A percentile compares a stretch with the other conserved stretches of the same genome.
Evolutionary conservation across 2,329 filamentous ascomycete genomes (phyloP).

Genomic region (Microsporum ferrugineum): DNA sequence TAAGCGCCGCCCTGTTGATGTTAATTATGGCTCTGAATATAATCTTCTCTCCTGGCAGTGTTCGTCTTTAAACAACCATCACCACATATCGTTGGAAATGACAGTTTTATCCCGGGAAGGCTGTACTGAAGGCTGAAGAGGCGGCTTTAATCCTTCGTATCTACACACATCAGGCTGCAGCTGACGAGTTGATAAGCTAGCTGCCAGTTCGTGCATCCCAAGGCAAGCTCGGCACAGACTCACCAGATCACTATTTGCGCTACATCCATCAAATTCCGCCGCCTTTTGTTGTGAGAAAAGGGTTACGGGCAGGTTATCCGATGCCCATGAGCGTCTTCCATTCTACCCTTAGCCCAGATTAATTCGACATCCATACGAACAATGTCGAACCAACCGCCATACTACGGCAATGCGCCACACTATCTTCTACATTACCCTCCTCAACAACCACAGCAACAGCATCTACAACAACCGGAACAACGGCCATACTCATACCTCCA

Average conservation of each 20-base stretch:
- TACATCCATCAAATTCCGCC: neutral
- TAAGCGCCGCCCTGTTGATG: neutral
- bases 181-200: neutral
- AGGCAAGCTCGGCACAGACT: neutral
- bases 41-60: neutral
- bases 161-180: neutral
- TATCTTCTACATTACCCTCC: neutral
- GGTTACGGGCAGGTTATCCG: neutral
- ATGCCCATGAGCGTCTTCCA: neutral
- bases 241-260: neutral
- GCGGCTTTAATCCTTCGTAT: neutral
- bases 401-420: neutral
- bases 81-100: neutral
- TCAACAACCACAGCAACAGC: slow-evolving; percentile 18
- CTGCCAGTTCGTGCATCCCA: neutral
- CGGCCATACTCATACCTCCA: slow-evolving; percentile 13
- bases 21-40: neutral
- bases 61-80: neutral
- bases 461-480: neutral
- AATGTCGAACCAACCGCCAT: neutral
- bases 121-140: neutral
- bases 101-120: neutral
- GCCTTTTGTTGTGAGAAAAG: neutral
- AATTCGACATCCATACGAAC: neutral
- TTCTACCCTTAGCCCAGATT: neutral